These are phyloP conservation scores for Eucalyptus curtisii DNA, from an alignment of 345 rosid species.

Conservation along the genomic window DNA sequence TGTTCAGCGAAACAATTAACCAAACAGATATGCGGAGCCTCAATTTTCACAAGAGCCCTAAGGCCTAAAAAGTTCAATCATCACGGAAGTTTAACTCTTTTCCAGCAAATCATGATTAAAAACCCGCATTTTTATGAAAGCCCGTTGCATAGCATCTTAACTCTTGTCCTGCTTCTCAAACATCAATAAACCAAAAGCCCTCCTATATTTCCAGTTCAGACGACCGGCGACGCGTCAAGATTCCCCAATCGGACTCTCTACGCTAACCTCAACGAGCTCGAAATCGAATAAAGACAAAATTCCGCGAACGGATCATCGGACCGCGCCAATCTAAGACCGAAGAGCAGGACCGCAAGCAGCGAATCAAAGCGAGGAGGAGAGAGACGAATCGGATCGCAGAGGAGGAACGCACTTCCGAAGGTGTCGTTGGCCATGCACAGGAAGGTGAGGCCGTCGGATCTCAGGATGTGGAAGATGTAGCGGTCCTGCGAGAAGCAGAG, in stretches of 20 bases:
- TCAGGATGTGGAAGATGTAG: conserved; percentile 84
- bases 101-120: background rate
- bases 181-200: background rate
- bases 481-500: conserved; percentile 94
- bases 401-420: conserved; percentile 53
- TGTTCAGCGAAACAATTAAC: background rate
- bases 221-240: background rate
- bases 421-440: conserved; percentile 97
- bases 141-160: background rate
- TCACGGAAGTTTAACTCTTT: background rate
- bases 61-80: background rate
- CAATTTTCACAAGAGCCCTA: background rate
- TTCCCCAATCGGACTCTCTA: background rate
- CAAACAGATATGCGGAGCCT: background rate
- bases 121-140: background rate
- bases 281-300: background rate
- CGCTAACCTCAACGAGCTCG: background rate
- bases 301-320: background rate
- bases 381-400: background rate
- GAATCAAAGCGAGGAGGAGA: background rate
- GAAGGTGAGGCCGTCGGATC: conserved; percentile 83
- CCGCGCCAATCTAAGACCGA: background rate
- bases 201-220: background rate
- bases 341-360: background rate
- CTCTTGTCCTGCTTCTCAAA: background rate